Evolutionary conservation across 257 asterid species (phyloP), one percentile per base, ranked within the genome.

Genomic region (Eustoma russellianum): DNA sequence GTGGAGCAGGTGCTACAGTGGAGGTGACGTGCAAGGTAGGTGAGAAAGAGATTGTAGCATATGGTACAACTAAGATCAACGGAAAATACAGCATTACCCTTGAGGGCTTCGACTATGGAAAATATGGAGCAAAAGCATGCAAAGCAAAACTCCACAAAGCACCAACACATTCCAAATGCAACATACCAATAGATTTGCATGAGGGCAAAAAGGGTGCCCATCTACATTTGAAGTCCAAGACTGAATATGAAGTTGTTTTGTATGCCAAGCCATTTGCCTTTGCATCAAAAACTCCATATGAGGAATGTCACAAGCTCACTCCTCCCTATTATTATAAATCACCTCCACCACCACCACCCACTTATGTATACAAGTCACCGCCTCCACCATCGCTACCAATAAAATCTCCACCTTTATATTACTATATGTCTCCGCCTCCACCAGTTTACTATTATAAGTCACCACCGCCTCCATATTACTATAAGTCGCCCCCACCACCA

Each of bases 221-320:
- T 0, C 82, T 86, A 41, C 59, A 28, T 52, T 74, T 86, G 59
- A 86, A 86, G 60, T 86, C 94, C 9, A 83, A 83, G 72, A 67
- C 68, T 3, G 48, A 72, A 0, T 46, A 86, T 15, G 86, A 77
- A 67, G 81, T 86, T 69, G 94, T 86, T 13, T 74, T 86, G 40
- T 66, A 50, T 54, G 94, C 94, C 7, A 77, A 77, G 13, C 71
- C 91, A 18, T 83, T 86, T 71, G 94, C 95, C 41, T 86, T 83
- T 65, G 95, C 86, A 0, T 53, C 94, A 13, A 77, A 72, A 67
- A 79, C 82, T 30, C 82, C 82, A 10, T 76, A 70, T 17, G 67
- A 53, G 8, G 73, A 71, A 33, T 86, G 95, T 43, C 0, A 49
- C 16, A 78, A 85, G 68, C 76, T 73, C 0, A 66, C 62, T 68